These are phyloP conservation scores for Cucumis cinereus DNA, from an alignment of 306 rosid genomes.

Conservation along the genomic window DNA sequence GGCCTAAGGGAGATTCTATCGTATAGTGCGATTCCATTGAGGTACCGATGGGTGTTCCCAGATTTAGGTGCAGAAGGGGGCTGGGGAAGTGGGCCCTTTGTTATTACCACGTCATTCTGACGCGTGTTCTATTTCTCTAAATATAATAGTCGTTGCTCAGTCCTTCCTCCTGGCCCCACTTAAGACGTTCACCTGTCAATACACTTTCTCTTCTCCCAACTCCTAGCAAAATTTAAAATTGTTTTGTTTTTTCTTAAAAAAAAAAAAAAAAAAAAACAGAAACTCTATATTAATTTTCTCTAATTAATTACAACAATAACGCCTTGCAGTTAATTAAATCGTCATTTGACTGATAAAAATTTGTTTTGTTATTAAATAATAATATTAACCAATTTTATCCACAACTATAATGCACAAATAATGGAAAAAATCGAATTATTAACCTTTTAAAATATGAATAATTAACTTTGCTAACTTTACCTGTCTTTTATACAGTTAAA, in stretches of 20 bases:
- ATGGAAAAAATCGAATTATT: too few relatives aligned
- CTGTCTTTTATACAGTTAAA: too few relatives aligned
- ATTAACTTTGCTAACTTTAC: too few relatives aligned
- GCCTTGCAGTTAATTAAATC: not conserved
- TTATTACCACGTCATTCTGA: not conserved
- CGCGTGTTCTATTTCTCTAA: not conserved
- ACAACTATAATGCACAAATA: too few relatives aligned
- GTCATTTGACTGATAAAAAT: not conserved
- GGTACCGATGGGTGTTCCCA: not conserved
- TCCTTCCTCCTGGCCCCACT: not conserved
- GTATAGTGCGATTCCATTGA: not conserved
- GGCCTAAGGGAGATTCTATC: not conserved
- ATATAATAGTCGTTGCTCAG: not conserved
- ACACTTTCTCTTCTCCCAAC: not conserved
- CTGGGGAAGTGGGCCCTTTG: not conserved
- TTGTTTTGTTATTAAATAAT: too few relatives aligned
- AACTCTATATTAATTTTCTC: not conserved
- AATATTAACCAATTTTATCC: too few relatives aligned
- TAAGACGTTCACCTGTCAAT: slow-evolving; percentile 3
- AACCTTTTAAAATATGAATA: too few relatives aligned
- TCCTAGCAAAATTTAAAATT: not conserved
- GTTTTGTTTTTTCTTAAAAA: too few relatives aligned
- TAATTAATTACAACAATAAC: not conserved
- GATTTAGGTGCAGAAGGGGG: not conserved
- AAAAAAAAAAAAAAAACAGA: too few relatives aligned